These are phyloP conservation scores for Starmera amethionina DNA, from an alignment of 805 yeast species.

Conservation along the genomic window DNA sequence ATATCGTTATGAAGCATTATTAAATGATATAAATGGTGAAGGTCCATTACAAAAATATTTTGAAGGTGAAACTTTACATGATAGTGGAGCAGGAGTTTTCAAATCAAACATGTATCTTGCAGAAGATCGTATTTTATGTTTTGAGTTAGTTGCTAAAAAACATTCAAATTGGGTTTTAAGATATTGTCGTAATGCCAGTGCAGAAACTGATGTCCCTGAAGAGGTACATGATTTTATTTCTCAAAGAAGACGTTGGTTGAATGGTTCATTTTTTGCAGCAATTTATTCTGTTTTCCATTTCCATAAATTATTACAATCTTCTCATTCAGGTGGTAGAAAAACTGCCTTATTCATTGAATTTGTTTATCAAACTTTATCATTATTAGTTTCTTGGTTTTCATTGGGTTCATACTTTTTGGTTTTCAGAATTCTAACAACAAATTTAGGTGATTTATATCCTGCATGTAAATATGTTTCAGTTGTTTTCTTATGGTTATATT, in stretches of 20 bases:
- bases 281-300: constrained; percentile 76
- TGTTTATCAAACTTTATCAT: constrained; percentile 61
- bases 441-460: constrained; percentile 59
- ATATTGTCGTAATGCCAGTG: constrained; percentile 81
- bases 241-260: constrained; percentile 94
- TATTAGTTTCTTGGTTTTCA: constrained; percentile 87
- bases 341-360: constrained; percentile 69
- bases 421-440: constrained; percentile 75
- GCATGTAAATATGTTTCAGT: constrained; percentile 75
- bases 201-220: constrained; percentile 95
- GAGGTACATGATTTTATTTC: constrained; percentile 75
- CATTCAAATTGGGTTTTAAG: constrained; percentile 66
- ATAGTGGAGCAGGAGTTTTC: constrained; percentile 68
- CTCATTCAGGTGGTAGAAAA: constrained; percentile 62
- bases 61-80: constrained; percentile 77
- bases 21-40: constrained; percentile 55
- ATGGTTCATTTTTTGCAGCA: constrained; percentile 94
- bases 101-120: constrained; percentile 96
- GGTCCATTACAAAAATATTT: constrained; percentile 86
- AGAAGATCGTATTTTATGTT: constrained; percentile 91
- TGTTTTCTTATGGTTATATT: constrained; percentile 76
- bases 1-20: constrained; percentile 73
- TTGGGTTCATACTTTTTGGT: constrained; percentile 84
- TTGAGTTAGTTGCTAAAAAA: constrained; percentile 85
- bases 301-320: constrained; percentile 66